These are phyloP conservation scores for Biancaea sappan DNA, from an alignment of 306 rosid genomes.

Conservation along the genomic window DNA sequence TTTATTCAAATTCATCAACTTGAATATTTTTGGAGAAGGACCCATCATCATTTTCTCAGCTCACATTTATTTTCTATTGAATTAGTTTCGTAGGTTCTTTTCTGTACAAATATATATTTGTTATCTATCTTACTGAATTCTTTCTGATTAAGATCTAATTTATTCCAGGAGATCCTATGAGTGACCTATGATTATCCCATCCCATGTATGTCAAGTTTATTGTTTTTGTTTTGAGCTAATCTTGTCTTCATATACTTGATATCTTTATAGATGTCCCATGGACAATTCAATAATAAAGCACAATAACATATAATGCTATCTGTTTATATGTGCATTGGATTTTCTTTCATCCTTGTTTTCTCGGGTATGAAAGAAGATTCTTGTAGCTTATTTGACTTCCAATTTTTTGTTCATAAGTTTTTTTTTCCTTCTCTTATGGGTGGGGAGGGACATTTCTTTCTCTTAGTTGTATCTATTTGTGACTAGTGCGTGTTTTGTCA, in stretches of 20 bases:
- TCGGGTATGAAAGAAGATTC: not conserved
- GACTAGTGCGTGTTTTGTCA: conserved; percentile 36
- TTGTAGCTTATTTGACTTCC: conserved; percentile 1
- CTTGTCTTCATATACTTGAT: not conserved
- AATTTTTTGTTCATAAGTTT: not conserved
- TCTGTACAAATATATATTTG: conserved; percentile 4
- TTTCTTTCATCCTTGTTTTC: not conserved
- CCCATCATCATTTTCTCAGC: not conserved
- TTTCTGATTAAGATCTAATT: not conserved
- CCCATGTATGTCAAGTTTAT: conserved; percentile 9
- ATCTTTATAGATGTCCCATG: not conserved
- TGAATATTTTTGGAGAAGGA: not conserved
- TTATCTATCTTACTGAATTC: conserved; percentile 20
- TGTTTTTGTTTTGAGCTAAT: conserved; percentile 10
- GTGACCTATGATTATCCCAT: not conserved
- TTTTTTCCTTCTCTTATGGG: not conserved
- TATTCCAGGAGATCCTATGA: conserved; percentile 33
- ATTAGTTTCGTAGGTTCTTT: conserved; percentile 24
- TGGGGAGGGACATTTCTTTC: too few species aligned
- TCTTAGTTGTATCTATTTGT: too few species aligned
- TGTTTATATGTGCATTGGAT: not conserved
- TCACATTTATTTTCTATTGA: not conserved
- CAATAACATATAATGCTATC: conserved; percentile 1
- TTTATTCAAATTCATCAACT: conserved; percentile 13
- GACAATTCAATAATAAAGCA: not conserved